phyloP scores from a whole-genome alignment of 202 grass and related monocot species.

The Brachypodium distachyon region DNA sequence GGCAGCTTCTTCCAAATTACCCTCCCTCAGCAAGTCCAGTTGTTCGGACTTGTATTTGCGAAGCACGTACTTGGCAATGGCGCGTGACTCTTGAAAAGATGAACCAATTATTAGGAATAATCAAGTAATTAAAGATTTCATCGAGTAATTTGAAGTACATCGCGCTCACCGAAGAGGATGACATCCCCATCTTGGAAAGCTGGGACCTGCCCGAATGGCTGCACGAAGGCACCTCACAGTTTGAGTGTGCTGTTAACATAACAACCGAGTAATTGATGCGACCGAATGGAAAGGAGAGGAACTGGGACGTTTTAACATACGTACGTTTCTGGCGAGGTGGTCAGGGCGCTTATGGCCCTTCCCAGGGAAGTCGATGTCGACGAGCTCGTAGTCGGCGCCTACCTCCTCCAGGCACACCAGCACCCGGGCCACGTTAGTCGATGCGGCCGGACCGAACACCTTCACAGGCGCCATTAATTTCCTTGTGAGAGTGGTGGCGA shows the following conservation, averaged over 20 bases:
- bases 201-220: conserved; percentile 22
- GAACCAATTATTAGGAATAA: not conserved
- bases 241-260: too few species aligned
- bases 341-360: conserved; percentile 31
- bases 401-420: conserved; percentile 36
- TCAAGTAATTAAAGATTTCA: too few species aligned
- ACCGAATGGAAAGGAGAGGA: not conserved
- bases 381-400: conserved; percentile 35
- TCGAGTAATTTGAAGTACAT: too few species aligned
- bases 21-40: not conserved
- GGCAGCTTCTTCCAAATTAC: not conserved
- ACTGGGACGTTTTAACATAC: not conserved
- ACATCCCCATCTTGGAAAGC: conserved; percentile 8
- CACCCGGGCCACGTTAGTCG: conserved; percentile 7
- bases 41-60: not conserved
- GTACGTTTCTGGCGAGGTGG: conserved; percentile 39
- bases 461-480: conserved; percentile 34
- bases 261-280: not conserved
- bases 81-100: not conserved
- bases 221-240: not conserved
- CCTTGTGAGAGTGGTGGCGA: not conserved
- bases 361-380: not conserved
- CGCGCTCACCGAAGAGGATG: not conserved
- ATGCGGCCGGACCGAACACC: conserved; percentile 26
- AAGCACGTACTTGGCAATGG: not conserved